phyloP scores from a whole-genome alignment of 2,329 filamentous ascomycete species.

The Cadophora luteo-olivacea region DNA sequence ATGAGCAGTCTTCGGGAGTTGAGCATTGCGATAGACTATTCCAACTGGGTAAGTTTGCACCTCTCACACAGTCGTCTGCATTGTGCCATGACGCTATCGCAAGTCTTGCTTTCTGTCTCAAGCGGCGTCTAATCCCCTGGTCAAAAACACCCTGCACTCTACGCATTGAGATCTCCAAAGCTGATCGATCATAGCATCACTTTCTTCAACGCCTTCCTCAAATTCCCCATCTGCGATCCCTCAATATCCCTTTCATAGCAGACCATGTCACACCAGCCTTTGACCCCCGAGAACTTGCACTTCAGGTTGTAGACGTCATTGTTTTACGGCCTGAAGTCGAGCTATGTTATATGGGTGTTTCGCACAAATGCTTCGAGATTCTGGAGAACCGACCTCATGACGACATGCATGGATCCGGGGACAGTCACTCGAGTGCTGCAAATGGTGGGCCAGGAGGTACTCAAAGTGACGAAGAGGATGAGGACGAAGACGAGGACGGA shows the following conservation, averaged over 20 bases:
- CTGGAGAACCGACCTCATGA: conserved; percentile 65
- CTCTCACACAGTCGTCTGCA: not conserved
- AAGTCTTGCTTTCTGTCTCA: not conserved
- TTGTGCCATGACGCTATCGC: not conserved
- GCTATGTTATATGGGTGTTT: conserved; percentile 78
- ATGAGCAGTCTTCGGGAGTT: conserved; percentile 77
- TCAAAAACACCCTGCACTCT: not conserved
- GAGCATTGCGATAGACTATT: conserved; percentile 74
- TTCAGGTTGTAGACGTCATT: conserved; percentile 80
- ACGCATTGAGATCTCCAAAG: not conserved
- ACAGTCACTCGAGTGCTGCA: conserved; percentile 41
- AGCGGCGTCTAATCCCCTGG: not conserved
- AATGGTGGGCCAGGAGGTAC: conserved; percentile 47
- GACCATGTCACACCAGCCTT: conserved; percentile 62
- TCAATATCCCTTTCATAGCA: conserved; percentile 73
- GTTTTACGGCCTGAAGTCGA: conserved; percentile 77
- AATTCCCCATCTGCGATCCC: conserved; percentile 71
- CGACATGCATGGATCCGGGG: conserved; percentile 42
- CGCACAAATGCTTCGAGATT: conserved; percentile 83
- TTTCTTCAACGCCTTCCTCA: conserved; percentile 78
- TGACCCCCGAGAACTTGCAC: conserved; percentile 72
- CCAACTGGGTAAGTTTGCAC: conserved; percentile 71
- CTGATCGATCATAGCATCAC: conserved; percentile 63
- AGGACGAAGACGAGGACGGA: conserved; percentile 55
- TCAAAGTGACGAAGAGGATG: conserved; percentile 52